Conservation (phyloP, 805 yeast species). For the Candida verbasci region DNA sequence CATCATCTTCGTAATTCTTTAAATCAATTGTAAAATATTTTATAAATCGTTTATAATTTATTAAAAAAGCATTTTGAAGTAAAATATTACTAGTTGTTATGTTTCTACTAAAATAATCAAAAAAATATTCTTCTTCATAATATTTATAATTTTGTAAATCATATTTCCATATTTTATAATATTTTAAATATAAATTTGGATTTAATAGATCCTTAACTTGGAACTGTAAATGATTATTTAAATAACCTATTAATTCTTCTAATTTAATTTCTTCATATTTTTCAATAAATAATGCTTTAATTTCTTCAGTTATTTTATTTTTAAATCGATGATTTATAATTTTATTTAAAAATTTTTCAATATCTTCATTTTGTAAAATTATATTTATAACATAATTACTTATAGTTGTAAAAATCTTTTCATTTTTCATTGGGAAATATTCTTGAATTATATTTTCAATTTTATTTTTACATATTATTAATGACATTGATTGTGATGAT, state of each 20-base stretch:
- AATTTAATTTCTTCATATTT: conserved; percentile 15
- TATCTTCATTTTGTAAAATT: conserved; percentile 13
- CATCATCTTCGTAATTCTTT: conserved; percentile 6
- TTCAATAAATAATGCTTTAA: conserved; percentile 14
- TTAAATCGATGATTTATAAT: conserved; percentile 3
- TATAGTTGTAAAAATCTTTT: conserved; percentile 9
- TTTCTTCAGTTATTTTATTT: conserved; percentile 8
- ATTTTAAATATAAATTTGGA: conserved; percentile 14
- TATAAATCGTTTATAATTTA: conserved; percentile 19
- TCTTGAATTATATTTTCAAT: conserved; percentile 8
- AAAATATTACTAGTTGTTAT: conserved; percentile 1
- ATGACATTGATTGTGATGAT: not conserved
- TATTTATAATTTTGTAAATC: conserved; percentile 14
- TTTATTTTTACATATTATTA: conserved; percentile 5
- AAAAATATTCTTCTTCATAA: conserved; percentile 14
- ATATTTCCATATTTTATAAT: conserved; percentile 17
- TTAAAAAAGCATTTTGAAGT: conserved; percentile 12
- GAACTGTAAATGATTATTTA: conserved; percentile 6
- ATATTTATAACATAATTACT: conserved; percentile 15
- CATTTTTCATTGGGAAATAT: conserved; percentile 8
- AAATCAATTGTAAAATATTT: conserved; percentile 5
- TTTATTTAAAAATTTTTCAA: not conserved
- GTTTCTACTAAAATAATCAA: conserved; percentile 5
- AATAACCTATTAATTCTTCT: conserved; percentile 12
- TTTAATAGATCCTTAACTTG: conserved; percentile 7